Evolutionary conservation across 139 green algal species (phyloP).

Genomic region (Klebsormidium nitens): DNA sequence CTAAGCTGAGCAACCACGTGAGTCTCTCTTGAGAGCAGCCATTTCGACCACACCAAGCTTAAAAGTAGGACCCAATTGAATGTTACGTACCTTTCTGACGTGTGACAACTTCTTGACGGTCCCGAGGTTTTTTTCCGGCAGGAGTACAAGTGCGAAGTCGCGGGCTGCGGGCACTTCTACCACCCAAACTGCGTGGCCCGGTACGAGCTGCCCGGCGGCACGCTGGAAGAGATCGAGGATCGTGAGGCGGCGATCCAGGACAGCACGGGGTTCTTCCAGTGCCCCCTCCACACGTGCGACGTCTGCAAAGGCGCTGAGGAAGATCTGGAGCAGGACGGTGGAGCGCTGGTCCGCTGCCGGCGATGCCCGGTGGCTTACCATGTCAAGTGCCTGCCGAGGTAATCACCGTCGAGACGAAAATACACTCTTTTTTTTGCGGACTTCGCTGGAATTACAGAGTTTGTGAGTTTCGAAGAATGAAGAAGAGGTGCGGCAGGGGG

Average conservation of each 20-base stretch:
- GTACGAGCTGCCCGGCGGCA: constrained; percentile 16
- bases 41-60: too few species aligned
- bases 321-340: background rate
- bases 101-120: too few species aligned
- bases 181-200: constrained; percentile 41
- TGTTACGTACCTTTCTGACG: too few species aligned
- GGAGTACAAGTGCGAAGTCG: constrained; percentile 42
- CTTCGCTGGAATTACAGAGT: too few species aligned
- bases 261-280: constrained; percentile 3
- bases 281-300: constrained; percentile 18
- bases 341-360: constrained; percentile 49
- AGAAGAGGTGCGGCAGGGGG: too few species aligned
- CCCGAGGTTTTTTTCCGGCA: too few species aligned
- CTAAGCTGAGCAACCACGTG: too few species aligned
- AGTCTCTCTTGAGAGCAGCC: too few species aligned
- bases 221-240: constrained; percentile 34
- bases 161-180: constrained; percentile 51
- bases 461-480: too few species aligned
- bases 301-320: constrained; percentile 1
- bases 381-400: constrained; percentile 46
- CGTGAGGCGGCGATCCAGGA: background rate
- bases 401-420: too few species aligned
- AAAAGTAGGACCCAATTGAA: too few species aligned
- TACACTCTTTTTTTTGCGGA: too few species aligned
- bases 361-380: constrained; percentile 53